These are phyloP conservation scores for Orbilia blumenaviensis DNA, from an alignment of 2,329 filamentous ascomycete species.

Conservation along the genomic window DNA sequence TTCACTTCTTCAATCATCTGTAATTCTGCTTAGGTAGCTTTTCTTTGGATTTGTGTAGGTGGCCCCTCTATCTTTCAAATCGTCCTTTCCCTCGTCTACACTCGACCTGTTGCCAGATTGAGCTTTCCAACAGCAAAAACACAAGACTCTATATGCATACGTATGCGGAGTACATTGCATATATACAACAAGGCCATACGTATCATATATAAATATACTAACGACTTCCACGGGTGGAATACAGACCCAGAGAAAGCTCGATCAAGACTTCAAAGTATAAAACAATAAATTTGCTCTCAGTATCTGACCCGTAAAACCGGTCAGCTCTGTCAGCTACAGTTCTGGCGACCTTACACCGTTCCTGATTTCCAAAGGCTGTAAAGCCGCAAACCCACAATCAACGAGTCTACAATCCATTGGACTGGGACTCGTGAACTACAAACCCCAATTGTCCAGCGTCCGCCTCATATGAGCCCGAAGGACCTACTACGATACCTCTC, in stretches of 20 bases:
- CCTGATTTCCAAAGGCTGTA: constrained; percentile 27
- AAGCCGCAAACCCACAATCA: constrained; percentile 26
- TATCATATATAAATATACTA: not conserved
- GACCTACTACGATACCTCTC: constrained; percentile 92
- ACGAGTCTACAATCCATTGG: constrained; percentile 43
- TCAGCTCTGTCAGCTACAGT: constrained; percentile 41
- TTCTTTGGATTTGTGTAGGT: constrained; percentile 37
- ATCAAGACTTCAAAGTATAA: not conserved
- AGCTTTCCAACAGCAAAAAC: constrained; percentile 21
- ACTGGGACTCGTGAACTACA: constrained; percentile 44
- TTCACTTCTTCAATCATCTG: constrained; percentile 2
- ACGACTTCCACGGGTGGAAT: not conserved
- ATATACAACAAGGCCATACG: too few relatives aligned
- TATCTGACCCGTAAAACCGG: constrained; percentile 50
- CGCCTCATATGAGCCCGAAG: constrained; percentile 84
- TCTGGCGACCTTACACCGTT: constrained; percentile 46
- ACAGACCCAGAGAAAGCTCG: constrained; percentile 24
- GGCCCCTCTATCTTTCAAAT: not conserved
- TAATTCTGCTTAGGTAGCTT: constrained; percentile 8
- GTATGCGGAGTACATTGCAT: not conserved
- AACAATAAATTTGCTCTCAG: constrained; percentile 9
- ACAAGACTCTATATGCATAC: not conserved
- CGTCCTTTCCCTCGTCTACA: constrained; percentile 14
- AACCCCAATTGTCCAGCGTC: constrained; percentile 44
- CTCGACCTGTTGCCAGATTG: constrained; percentile 30